Conservation (phyloP, 2,329 filamentous ascomycete species). For the Berkeleyomyces basicola region DNA sequence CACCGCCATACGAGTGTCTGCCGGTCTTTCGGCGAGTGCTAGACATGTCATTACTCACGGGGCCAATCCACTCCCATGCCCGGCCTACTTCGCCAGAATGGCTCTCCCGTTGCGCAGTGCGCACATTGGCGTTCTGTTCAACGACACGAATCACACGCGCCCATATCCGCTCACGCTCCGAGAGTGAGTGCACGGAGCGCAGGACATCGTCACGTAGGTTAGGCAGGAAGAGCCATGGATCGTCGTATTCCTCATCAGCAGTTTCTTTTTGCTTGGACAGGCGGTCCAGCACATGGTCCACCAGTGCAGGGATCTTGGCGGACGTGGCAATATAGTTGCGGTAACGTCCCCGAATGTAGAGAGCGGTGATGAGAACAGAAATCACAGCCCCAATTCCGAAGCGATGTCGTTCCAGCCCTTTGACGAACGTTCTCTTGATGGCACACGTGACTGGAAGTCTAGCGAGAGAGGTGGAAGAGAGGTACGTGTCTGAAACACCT, state of each 20-base stretch:
- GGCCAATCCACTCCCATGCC: conserved; percentile 56
- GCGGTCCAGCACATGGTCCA: conserved; percentile 67
- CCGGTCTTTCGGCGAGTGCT: conserved; percentile 20
- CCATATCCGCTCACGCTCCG: conserved; percentile 70
- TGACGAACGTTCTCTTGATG: conserved; percentile 59
- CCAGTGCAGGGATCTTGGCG: conserved; percentile 63
- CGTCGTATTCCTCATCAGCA: conserved; percentile 49
- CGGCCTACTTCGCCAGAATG: conserved; percentile 47
- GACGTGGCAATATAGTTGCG: conserved; percentile 46
- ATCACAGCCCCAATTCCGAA: conserved; percentile 58
- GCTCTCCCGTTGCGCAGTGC: conserved; percentile 54
- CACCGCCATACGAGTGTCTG: conserved; percentile 34
- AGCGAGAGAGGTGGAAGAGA: conserved; percentile 82
- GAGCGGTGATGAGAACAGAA: conserved; percentile 28
- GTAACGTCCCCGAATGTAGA: conserved; percentile 51
- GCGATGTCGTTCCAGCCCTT: conserved; percentile 75
- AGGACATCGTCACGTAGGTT: conserved; percentile 87
- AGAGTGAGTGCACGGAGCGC: conserved; percentile 59
- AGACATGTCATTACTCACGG: conserved; percentile 29
- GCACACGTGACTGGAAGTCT: conserved; percentile 74
- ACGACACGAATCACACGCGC: conserved; percentile 66
- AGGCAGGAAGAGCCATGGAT: conserved; percentile 70
- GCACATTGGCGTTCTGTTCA: conserved; percentile 84
- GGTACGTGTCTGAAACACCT: conserved; percentile 42
- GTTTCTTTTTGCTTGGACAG: conserved; percentile 70